Base-by-base conservation (phyloP, 2,329 filamentous ascomycete species). In the Didymella glomerata region DNA sequence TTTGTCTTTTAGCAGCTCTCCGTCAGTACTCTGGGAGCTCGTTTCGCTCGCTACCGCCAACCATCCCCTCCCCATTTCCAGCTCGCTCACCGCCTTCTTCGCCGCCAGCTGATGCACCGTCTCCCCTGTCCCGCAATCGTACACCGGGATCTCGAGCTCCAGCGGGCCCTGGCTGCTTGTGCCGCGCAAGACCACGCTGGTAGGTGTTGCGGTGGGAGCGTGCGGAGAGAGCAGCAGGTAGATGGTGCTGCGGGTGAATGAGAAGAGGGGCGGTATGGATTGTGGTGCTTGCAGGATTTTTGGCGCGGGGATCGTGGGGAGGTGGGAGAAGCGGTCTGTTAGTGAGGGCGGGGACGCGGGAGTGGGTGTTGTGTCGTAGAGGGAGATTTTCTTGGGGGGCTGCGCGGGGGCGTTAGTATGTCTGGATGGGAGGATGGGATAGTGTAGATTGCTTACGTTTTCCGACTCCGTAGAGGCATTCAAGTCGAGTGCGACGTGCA, bases 1-100 rank as follows among this genome's bases (percentile, higher is more conserved):
- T 0, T 70, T 61, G 16, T 82, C 79, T 58, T 81, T 85, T 10
- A 77, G 32, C 1, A 68, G 54, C 9, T 63, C 49, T 0, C 32
- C 32, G 7, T 36, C 8, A 13, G 11, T 2, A 3, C 32, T 9
- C 32, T 7, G 32, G 5, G 32, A 1, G 32, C 32, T 36, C 32
- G 14, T 16, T 2, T 63, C 59, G 18, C 82, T 81, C 16, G 87
- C 76, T n/a, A n/a, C n/a, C 8, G 64, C 54, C 1, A 81, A 68
- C 88, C 90, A 92, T 13, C 90, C 89, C 24, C 88, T 83, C 0
- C 86, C 85, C 70, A 90, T 84, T 73, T 93, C 89, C 0, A 93
- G 82, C 63, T 92, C 90, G 46, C 85, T 80, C 16, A 89, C 81
- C 2, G 87, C 86, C 71, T 88, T 90, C 54, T 86, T 85, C 0